Evolutionary conservation across 441 rosid species (phyloP).

Genomic region (Pelargonium exstipulatum): DNA sequence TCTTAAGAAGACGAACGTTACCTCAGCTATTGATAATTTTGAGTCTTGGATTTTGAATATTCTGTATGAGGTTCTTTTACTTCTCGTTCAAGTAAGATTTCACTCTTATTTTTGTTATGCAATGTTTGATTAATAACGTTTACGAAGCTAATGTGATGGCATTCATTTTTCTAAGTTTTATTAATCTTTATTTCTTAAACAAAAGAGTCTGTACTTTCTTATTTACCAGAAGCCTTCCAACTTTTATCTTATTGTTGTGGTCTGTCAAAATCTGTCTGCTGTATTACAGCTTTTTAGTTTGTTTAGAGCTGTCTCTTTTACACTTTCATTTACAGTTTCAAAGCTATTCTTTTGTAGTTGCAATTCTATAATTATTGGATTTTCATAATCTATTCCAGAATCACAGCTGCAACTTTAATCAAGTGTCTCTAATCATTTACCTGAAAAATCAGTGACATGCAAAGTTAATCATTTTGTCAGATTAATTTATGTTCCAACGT

Average conservation of each 20-base stretch:
- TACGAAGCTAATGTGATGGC: background rate
- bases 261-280: background rate
- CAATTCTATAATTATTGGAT: background rate
- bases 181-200: background rate
- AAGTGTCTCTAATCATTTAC: background rate
- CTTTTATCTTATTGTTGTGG: background rate
- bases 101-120: slow-evolving; percentile 1
- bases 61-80: slow-evolving; percentile 80
- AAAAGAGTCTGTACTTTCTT: background rate
- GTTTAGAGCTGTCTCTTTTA: background rate
- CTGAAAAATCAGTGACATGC: no score
- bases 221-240: background rate
- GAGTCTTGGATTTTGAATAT: slow-evolving; percentile 94
- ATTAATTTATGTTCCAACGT: background rate
- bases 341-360: background rate
- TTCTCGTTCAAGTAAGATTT: slow-evolving; percentile 83
- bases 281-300: background rate
- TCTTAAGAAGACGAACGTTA: slow-evolving; percentile 40
- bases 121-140: background rate
- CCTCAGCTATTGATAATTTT: slow-evolving; percentile 66
- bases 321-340: background rate
- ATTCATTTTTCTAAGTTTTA: background rate
- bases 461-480: no score
- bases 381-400: background rate
- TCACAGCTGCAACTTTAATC: background rate